Evolutionary conservation across 495 filamentous ascomycete species (phyloP), one percentile per base, ranked within the genome.

Genomic region (Hypoxylon trugodes): DNA sequence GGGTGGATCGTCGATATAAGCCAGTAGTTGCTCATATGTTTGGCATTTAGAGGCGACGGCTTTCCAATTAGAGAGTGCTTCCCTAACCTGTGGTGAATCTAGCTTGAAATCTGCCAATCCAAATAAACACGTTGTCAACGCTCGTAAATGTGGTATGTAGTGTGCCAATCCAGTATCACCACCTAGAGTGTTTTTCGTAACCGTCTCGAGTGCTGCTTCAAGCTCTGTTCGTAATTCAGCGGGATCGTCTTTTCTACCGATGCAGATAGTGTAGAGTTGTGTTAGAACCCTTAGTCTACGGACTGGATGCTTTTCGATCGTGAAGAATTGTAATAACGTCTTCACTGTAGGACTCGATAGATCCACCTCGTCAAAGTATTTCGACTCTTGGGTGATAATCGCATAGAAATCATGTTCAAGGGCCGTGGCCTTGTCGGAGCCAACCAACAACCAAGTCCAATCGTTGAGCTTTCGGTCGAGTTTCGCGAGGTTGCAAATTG

Each of bases 1-100:
- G 4, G 82, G 75, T 4, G 84, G 68, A 61, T 92, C 85, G 49
- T 90, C 86, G 30, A 96, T 70, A n/a, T 74, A 73, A 8, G 71
- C 68, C n/a, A 80, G 53, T 13, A 96, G 66, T 1, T 83, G 76
- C 7, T 76, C 65, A 69, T 74, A 80, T 38, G 82, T 79, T 15
- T 73, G 50, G 43, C 82, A 84, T 40, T 71, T 53, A 16, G 79
- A 75, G 16, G 85, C 24, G 15, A 89, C 78, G 2, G 71, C 50
- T 45, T 79, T 81, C 87, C 87, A 91, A 0, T 61, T 65, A 4
- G 57, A 54, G 5, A 89, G 57, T 10, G 77, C 75, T 30, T 73
- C 49, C 33, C 84, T 78, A 0, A 95, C 59, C 0, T 79, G 66
- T 7, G 77, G 69, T 2, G 80, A 52, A 28, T 80, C 71, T 2